These are phyloP conservation scores for Fomitopsis pinicola DNA, from an alignment of 1,284 basidiomycete species.

Conservation along the genomic window DNA sequence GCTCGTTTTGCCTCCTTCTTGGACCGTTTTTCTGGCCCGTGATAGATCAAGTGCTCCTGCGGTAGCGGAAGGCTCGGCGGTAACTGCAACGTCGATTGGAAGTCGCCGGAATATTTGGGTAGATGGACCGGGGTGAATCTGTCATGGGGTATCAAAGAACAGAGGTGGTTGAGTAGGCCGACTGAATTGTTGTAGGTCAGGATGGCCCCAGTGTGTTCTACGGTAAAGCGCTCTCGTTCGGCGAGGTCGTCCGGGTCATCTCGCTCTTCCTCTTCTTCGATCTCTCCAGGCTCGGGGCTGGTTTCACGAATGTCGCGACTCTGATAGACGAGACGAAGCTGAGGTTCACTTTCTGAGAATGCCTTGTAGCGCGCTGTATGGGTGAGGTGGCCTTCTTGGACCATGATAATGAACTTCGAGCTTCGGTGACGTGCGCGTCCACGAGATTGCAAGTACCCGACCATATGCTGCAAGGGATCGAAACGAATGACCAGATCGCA, in stretches of 20 bases:
- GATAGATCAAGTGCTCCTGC: slow-evolving; percentile 44
- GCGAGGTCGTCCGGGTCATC: slow-evolving; percentile 51
- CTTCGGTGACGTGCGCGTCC: slow-evolving; percentile 74
- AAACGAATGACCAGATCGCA: slow-evolving; percentile 84
- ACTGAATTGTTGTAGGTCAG: slow-evolving; percentile 75
- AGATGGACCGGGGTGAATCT: slow-evolving; percentile 53
- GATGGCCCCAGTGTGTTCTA: slow-evolving; percentile 67
- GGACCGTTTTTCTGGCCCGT: slow-evolving; percentile 53
- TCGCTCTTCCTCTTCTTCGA: slow-evolving; percentile 40
- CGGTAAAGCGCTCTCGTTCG: slow-evolving; percentile 66
- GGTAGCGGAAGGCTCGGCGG: slow-evolving; percentile 66
- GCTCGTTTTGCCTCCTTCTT: slow-evolving; percentile 80
- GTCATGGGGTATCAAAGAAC: slow-evolving; percentile 71
- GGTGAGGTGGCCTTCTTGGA: slow-evolving; percentile 52
- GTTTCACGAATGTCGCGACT: slow-evolving; percentile 33
- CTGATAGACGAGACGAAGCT: slow-evolving; percentile 60
- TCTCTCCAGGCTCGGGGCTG: slow-evolving; percentile 15
- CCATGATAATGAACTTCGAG: slow-evolving; percentile 78
- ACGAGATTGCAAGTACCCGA: slow-evolving; percentile 80
- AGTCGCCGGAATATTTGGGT: slow-evolving; percentile 63
- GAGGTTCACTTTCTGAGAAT: slow-evolving; percentile 58
- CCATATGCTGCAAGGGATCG: slow-evolving; percentile 72
- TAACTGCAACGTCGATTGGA: slow-evolving; percentile 52
- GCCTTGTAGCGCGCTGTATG: slow-evolving; percentile 54
- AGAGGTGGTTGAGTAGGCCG: slow-evolving; percentile 64